Evolutionary conservation across 768 basidiomycete genomes (phyloP), one percentile per base, ranked within the genome.

Genomic region (Infundibulicybe gibba): DNA sequence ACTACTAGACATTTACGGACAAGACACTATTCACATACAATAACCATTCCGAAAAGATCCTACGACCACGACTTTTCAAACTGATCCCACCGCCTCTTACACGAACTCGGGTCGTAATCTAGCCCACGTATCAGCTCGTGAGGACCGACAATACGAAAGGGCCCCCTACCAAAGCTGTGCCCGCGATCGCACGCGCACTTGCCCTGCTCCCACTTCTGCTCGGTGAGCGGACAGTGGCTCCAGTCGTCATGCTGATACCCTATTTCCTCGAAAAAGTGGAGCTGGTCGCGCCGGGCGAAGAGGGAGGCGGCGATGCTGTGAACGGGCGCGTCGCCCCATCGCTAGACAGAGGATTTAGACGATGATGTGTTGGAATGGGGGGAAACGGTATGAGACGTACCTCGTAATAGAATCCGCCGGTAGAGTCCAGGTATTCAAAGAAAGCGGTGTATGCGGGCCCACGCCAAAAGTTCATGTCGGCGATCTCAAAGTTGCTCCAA

Each of bases 271-370:
- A 93, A 93, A 63, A 86, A 91, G 56, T 91, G 86, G 19, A 92
- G 70, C 56, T 86, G 81, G n/a, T 82, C 76, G 54, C 79, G 83
- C 15, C 69, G 64, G 3, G 82, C 75, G 55, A 93, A 87, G 20
- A 93, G 66, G 0, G 88, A 78, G 1, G 83, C 90, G 3, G 80
- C 90, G 45, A 93, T 87, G 32, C 82, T 85, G 57, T 94, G 91
- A 0, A 94, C 85, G 0, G 89, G 90, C 0, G 90, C 91, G 58
- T 92, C 91, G 9, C 90, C 90, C 87, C 87, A 88, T 11, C 86
- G 77, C 77, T 87, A 8, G 43, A 0, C 37, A 72, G 38, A 49
- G 65, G n/a, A n/a, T n/a, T n/a, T n/a, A n/a, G n/a, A n/a, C n/a
- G n/a, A n/a, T n/a, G n/a, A n/a, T n/a, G n/a, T n/a, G n/a, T n/a